Evolutionary conservation across 2,329 filamentous ascomycete species (phyloP), one percentile per base, ranked within the genome.

Genomic region (Fusarium coicis): DNA sequence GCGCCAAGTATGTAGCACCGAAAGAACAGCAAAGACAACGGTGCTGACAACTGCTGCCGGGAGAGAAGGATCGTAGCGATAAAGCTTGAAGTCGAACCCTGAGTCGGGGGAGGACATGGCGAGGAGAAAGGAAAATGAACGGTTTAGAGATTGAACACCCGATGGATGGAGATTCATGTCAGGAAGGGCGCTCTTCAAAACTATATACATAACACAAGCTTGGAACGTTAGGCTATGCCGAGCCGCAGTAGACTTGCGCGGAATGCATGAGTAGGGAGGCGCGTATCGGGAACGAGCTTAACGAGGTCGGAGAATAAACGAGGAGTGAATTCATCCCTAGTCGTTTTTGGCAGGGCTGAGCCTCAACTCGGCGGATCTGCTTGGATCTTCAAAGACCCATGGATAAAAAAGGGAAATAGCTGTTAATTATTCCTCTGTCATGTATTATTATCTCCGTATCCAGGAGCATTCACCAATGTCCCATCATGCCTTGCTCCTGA

Each of bases 81-180:
- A 66, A 10, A 66, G 64, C 34, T 67, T 42, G 10, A 67, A 67
- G 44, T 67, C 63, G 2, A 67, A 67, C 4, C 10, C 39, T 32
- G n/a, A n/a, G n/a, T n/a, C n/a, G n/a, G n/a, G n/a, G n/a, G n/a
- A n/a, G n/a, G n/a, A n/a, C n/a, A n/a, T n/a, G n/a, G n/a, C n/a
- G n/a, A n/a, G n/a, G 7, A 7, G 7, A 11, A 49, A 3, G 6
- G 18, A 10, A 34, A n/a, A 0, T 4, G 2, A 30, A 18, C 4
- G 3, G 37, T 15, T n/a, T 18, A 32, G 21, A 23, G 15, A 46
- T 32, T 21, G 15, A 5, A 11, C 10, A 30, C 16, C 9, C 5
- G 14, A 11, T 7, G 4, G 4, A 46, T 32, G 3, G 5, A 5
- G 16, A 16, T 19, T 14, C 26, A 23, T 19, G 11, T 9, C 8